Base-by-base conservation (phyloP, 441 rosid species). In the Pelargonium cotyledonis region DNA sequence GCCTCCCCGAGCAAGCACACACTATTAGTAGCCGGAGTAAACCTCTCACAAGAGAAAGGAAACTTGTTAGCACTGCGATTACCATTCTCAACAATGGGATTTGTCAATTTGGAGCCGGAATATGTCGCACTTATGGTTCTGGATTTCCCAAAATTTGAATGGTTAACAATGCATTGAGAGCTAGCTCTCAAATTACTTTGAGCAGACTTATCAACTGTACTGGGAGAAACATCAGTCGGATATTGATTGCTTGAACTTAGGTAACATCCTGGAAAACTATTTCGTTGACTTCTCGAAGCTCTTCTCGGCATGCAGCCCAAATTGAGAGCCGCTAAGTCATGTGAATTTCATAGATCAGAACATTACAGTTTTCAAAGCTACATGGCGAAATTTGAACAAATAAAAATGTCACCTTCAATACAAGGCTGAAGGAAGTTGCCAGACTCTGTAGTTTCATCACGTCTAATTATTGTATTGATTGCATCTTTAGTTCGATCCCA, bases 371-470 rank as follows among this genome's bases (percentile, higher is more conserved):
- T 40, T 40, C 2, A 40, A 40, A 40, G 43, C 7, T 40, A 40
- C 43, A 40, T 40, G 43, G 43, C 43, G 43, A 40, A 40, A 40
- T 40, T 40, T 40, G 43, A 40, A 40, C 43, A 40, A 47, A 18
- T 2, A 46, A 35, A 65, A 40, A 18, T 14, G 1, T 53, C 80
- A 84, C 92, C 92, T 87, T 87, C 92, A 75, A 85, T 81, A 76
- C 89, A 87, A 68, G 92, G 92, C 65, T 76, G 84, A 72, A 87
- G 85, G 73, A 75, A 78, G 4, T 80, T 77, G 16, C 88, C 89
- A 43, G 85, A 85, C 73, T 84, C 89, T 14, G 87, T 75, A 44
- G 80, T 82, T 71, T 81, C 86, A 66, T 87, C 89, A 10, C 77
- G 87, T 64, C 85, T 70, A 73, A 87, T 84, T 31, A 87, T 84